Percentiles rank a stretch among this genome's conserved stretches.
phyloP scores from a whole-genome alignment of 768 basidiomycete species.

The Lentinula guzmanii region DNA sequence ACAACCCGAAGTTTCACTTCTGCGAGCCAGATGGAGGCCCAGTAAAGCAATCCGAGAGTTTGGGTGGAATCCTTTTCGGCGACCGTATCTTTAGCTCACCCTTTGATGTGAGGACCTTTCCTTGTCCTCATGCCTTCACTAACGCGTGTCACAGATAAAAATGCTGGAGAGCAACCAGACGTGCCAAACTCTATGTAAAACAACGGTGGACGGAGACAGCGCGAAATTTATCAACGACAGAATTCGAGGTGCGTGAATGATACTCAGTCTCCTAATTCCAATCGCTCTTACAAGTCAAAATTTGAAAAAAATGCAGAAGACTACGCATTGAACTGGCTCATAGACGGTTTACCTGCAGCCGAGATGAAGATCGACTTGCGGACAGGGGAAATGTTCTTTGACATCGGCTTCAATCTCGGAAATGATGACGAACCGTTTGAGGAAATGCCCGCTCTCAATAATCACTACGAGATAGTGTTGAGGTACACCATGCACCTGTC shows the following conservation, averaged over 20 bases:
- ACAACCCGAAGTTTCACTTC: constrained; percentile 80
- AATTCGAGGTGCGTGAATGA: constrained; percentile 35
- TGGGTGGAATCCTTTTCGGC: constrained; percentile 94
- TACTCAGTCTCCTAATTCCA: not conserved
- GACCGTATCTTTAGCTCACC: constrained; percentile 91
- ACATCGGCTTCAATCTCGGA: constrained; percentile 93
- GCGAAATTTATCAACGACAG: constrained; percentile 89
- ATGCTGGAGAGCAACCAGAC: constrained; percentile 75
- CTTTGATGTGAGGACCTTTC: constrained; percentile 58
- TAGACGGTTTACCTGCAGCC: constrained; percentile 91
- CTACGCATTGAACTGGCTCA: constrained; percentile 90
- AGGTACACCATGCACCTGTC: constrained; percentile 36
- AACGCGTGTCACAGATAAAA: constrained; percentile 47
- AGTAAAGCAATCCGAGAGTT: constrained; percentile 70
- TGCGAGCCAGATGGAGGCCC: constrained; percentile 75
- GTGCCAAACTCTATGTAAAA: constrained; percentile 70
- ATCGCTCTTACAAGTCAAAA: not conserved
- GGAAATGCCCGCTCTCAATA: constrained; percentile 71
- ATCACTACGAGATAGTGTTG: constrained; percentile 87
- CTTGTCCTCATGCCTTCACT: constrained; percentile 6
- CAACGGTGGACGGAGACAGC: constrained; percentile 58
- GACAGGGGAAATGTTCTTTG: constrained; percentile 83
- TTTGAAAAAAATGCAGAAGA: constrained; percentile 42
- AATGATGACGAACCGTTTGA: constrained; percentile 54
- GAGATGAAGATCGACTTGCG: constrained; percentile 84